A percentile compares a stretch with the other conserved stretches of the same genome.
Conservation (phyloP, 73 alveolate genomes). For the Blepharisma japonicum region DNA sequence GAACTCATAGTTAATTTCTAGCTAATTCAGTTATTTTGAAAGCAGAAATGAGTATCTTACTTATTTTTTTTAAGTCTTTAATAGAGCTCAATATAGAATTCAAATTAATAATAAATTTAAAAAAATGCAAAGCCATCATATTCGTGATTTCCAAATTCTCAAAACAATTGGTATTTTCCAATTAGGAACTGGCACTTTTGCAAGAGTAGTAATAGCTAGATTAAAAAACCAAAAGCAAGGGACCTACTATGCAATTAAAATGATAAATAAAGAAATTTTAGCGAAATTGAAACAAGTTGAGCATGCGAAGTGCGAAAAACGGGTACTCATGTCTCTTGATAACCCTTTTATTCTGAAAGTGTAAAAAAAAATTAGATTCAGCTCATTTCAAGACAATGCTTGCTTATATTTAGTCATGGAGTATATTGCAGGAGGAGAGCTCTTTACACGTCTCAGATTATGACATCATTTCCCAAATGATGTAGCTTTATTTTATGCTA, state of each 20-base stretch:
- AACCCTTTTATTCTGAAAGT: neutral
- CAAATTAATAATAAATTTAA: too few relatives aligned
- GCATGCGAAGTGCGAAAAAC: neutral
- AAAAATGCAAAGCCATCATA: too few relatives aligned
- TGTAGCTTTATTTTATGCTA: neutral
- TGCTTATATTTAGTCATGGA: neutral
- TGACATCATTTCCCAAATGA: neutral
- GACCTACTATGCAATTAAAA: neutral
- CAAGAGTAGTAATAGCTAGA: conserved; percentile 5
- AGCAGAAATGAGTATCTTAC: too few relatives aligned
- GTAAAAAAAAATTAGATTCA: neutral
- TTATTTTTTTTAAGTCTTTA: too few relatives aligned
- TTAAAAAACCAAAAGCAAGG: neutral
- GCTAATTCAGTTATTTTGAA: too few relatives aligned
- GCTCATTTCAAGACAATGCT: neutral
- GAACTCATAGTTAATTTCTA: too few relatives aligned
- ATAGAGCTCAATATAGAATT: too few relatives aligned
- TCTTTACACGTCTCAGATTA: neutral
- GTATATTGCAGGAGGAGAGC: neutral
- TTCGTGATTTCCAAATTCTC: conserved; percentile 10
- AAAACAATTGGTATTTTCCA: conserved; percentile 4
- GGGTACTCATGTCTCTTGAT: neutral
- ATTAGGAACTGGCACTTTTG: conserved; percentile 23
- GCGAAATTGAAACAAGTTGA: neutral
- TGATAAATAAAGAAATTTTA: neutral